Evolutionary conservation across 2,329 filamentous ascomycete species (phyloP).

Genomic region (Alternaria alternata): DNA sequence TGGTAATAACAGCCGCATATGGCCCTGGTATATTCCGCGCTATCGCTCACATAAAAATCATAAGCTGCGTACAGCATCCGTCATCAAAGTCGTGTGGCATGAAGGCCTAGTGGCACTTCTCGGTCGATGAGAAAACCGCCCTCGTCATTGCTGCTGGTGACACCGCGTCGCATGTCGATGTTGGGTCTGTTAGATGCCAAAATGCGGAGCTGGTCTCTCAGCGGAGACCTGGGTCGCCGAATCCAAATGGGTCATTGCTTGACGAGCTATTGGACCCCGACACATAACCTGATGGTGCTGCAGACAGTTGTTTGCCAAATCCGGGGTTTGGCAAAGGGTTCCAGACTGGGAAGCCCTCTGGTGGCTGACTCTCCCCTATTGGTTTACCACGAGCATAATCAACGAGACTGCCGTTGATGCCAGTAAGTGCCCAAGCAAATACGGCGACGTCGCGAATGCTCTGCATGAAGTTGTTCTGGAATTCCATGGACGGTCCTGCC

Average conservation of each 20-base stretch:
- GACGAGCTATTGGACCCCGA: slow-evolving; percentile 45
- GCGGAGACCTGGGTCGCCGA: slow-evolving; percentile 47
- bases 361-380: slow-evolving; percentile 68
- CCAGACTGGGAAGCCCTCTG: slow-evolving; percentile 69
- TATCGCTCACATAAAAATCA: slow-evolving; percentile 17
- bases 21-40: slow-evolving; percentile 25
- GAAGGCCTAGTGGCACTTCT: neutral
- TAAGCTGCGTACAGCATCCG: slow-evolving; percentile 11
- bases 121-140: neutral
- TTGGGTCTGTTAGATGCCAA: neutral
- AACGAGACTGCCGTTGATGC: slow-evolving; percentile 79
- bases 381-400: slow-evolving; percentile 70
- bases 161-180: neutral
- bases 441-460: slow-evolving; percentile 85
- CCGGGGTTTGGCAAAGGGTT: slow-evolving; percentile 40
- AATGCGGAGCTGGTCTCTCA: slow-evolving; percentile 18
- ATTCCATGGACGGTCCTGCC: slow-evolving; percentile 55
- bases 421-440: slow-evolving; percentile 84
- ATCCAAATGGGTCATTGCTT: slow-evolving; percentile 45
- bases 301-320: slow-evolving; percentile 30
- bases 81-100: slow-evolving; percentile 13
- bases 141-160: neutral
- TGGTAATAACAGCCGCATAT: slow-evolving; percentile 21
- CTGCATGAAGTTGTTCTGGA: slow-evolving; percentile 71
- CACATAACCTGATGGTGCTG: slow-evolving; percentile 46